phyloP scores from a whole-genome alignment of 805 yeast genomes.

The Ogataea glucozyma region DNA sequence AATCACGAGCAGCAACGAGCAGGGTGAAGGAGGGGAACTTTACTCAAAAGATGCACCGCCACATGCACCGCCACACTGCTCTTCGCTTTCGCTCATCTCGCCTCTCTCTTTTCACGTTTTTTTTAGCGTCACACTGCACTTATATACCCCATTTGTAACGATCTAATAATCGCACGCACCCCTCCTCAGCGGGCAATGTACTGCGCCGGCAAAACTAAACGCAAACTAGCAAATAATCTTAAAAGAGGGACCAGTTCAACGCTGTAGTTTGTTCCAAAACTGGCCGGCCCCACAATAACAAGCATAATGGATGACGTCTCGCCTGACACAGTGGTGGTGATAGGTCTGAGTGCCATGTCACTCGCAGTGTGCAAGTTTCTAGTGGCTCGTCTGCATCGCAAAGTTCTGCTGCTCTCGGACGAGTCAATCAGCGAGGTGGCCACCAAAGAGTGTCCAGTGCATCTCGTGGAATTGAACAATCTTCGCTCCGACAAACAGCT shows the following conservation, averaged over 20 bases:
- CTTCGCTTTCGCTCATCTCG: no score
- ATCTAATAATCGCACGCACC: slow-evolving; percentile 1
- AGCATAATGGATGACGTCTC: slow-evolving; percentile 5
- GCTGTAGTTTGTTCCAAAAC: neutral
- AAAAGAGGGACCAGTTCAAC: neutral
- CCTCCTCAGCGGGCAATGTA: neutral
- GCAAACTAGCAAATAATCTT: slow-evolving; percentile 2
- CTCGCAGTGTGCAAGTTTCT: slow-evolving; percentile 14
- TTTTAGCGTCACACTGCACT: no score
- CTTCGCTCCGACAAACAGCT: slow-evolving; percentile 4
- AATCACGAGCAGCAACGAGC: no score
- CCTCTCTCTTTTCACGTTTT: no score
- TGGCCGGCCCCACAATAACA: neutral
- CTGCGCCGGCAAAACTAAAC: neutral
- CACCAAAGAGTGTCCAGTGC: slow-evolving; percentile 17
- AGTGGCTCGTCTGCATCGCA: slow-evolving; percentile 6
- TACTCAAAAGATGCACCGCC: no score
- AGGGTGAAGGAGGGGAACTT: no score
- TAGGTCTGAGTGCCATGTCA: slow-evolving; percentile 19
- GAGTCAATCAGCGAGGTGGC: slow-evolving; percentile 11
- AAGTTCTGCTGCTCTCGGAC: slow-evolving; percentile 19
- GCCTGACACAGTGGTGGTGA: slow-evolving; percentile 10
- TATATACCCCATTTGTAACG: no score
- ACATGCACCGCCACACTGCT: no score
- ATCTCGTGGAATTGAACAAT: slow-evolving; percentile 16